Base-by-base conservation (phyloP, 257 asterid species). In the Cinchona pubescens region DNA sequence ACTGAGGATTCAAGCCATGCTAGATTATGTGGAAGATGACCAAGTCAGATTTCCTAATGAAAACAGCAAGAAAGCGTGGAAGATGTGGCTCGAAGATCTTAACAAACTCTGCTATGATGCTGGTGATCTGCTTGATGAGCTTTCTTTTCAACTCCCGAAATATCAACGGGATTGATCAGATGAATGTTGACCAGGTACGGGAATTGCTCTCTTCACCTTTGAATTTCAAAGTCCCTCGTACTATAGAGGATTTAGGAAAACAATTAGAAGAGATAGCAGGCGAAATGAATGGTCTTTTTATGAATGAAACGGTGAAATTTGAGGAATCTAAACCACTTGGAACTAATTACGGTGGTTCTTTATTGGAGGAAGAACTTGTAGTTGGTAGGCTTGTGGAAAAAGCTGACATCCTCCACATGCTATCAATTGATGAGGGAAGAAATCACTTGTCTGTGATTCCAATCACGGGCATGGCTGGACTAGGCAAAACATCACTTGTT, bases 381-480 rank as follows among this genome's bases (percentile, higher is more conserved):
- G 37, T 82, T 60, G 87, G 87, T 34, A 76, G 87, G 40, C 48
- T n/a, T 75, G 0, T 45, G 38, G 30, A 76, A 85, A 16, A 46
- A 35, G 45, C 63, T 25, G 79, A 64, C 21, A 49, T 85, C 35
- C 7, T 69, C 21, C 9, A 2, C 9, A 19, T 16, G 62, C 25
- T 23, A 56, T 1, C 0, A n/a, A 48, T 3, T 56, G 12, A 0
- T 18, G 25, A 18, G 19, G 29, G 11, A 56, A 6, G 23, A 2
- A 11, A 56, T 21, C 74, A 29, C 8, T 63, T 83, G 46, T 81
- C 78, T 3, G 79, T 83, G 2, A 73, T 86, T 71, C 71, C 87
- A 7, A 49, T 85, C 8, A 80, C 76, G 43, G 89, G 89, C 0
- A 83, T 83, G 89, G 85, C 77, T 3, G 87, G 86, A 27, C 69